These are phyloP conservation scores for Cladorrhinum sp. DNA, from an alignment of 2,329 filamentous ascomycete genomes.

Conservation along the genomic window DNA sequence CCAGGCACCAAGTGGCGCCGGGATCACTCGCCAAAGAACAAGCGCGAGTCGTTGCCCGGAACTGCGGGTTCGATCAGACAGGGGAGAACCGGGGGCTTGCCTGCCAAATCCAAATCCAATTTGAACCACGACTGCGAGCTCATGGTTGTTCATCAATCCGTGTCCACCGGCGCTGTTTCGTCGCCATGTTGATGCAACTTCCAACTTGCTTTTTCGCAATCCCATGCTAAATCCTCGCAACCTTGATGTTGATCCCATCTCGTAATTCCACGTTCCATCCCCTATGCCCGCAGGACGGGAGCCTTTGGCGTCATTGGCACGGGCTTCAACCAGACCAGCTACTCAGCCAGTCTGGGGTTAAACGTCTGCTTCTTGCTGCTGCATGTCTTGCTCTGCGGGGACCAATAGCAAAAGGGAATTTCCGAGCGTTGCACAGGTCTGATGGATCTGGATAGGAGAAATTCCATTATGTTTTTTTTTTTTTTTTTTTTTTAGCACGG, in stretches of 20 bases:
- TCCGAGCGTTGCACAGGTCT: constrained; percentile 2
- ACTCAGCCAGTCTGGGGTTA: neutral
- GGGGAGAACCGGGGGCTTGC: neutral
- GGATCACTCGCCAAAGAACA: constrained; percentile 9
- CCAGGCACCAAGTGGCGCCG: constrained; percentile 11
- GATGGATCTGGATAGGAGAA: no score
- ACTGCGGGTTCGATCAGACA: constrained; percentile 8
- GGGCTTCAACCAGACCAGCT: neutral
- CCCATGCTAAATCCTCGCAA: no score
- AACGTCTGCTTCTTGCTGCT: neutral
- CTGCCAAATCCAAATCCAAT: neutral
- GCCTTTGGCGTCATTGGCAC: no score
- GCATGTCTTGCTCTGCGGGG: constrained; percentile 1
- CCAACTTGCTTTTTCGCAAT: neutral
- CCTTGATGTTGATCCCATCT: neutral
- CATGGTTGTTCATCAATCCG: neutral
- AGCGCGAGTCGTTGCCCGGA: constrained; percentile 4
- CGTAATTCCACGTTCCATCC: neutral
- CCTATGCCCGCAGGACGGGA: neutral
- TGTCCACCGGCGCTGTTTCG: neutral
- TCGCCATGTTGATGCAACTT: neutral
- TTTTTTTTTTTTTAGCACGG: neutral
- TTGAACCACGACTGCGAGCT: constrained; percentile 6
- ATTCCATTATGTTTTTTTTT: no score
- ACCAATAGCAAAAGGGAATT: constrained; percentile 1